Evolutionary conservation across 139 green algal genomes (phyloP).

Genomic region (Trebouxia sp.): DNA sequence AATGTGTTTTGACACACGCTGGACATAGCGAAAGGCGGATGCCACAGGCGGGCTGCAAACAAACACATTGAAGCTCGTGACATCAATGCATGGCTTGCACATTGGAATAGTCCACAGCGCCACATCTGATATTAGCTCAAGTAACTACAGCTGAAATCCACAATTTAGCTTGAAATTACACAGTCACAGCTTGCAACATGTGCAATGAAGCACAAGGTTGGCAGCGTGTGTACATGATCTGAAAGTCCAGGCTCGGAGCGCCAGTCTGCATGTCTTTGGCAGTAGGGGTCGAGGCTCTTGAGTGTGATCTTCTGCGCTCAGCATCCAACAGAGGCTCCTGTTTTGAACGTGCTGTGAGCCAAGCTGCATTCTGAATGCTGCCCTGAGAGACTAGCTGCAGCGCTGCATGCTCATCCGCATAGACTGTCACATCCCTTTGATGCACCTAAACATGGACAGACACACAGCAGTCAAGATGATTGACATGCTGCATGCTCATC

Average conservation of each 20-base stretch:
- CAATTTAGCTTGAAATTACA: no score
- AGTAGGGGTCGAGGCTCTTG: background rate
- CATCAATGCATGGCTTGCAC: no score
- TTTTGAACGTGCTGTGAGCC: background rate
- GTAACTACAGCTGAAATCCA: no score
- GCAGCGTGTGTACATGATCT: background rate
- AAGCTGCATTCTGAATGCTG: background rate
- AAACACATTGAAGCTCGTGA: no score
- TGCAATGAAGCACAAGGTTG: background rate
- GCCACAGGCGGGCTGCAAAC: no score
- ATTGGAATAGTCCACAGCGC: no score
- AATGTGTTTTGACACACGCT: no score
- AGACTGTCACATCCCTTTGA: background rate
- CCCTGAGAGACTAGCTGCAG: background rate
- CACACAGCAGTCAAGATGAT: no score
- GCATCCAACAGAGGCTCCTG: background rate
- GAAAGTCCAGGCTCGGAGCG: conserved; percentile 7
- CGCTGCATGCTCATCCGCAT: conserved; percentile 8
- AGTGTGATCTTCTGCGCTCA: background rate
- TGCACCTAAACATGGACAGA: conserved; percentile 13
- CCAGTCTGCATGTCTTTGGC: conserved; percentile 20
- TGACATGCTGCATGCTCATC: background rate
- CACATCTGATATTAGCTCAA: no score
- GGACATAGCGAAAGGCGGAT: no score
- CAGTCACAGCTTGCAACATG: background rate